A percentile compares a stretch with the other conserved stretches of the same genome.
phyloP scores from a whole-genome alignment of 371 early-diverging fungal species.

The Circinella minor region DNA sequence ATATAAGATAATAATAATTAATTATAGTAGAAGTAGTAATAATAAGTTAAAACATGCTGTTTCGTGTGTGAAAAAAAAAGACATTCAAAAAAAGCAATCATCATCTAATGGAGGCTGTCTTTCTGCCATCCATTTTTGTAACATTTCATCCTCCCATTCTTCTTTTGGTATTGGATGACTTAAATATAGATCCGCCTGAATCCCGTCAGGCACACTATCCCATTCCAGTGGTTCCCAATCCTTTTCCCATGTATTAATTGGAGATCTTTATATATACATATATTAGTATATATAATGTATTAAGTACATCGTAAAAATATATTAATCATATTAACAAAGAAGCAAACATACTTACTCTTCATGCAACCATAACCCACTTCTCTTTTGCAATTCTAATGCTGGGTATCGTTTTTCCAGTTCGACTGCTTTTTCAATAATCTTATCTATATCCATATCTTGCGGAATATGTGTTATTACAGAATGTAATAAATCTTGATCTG shows the following conservation, averaged over 20 bases:
- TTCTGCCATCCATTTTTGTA: constrained; percentile 4
- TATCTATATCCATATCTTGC: constrained; percentile 58
- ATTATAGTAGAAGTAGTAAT: too few species aligned
- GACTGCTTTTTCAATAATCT: constrained; percentile 48
- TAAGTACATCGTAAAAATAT: not conserved
- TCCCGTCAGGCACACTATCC: constrained; percentile 47
- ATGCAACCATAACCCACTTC: constrained; percentile 59
- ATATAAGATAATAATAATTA: too few species aligned
- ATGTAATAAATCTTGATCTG: constrained; percentile 67
- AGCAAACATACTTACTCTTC: constrained; percentile 35
- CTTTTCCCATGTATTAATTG: constrained; percentile 41
- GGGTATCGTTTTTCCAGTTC: constrained; percentile 51
- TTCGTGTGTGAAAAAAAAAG: not conserved
- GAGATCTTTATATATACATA: constrained; percentile 28
- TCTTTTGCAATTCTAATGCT: constrained; percentile 55
- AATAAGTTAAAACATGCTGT: too few species aligned
- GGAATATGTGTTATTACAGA: constrained; percentile 64
- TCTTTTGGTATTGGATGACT: constrained; percentile 34
- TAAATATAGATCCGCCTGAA: constrained; percentile 42
- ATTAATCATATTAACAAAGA: not conserved
- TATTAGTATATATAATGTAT: not conserved
- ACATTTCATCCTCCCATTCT: constrained; percentile 56
- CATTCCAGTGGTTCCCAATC: constrained; percentile 43
- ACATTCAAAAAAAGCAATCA: not conserved
- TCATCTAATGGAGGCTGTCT: not conserved